Percentiles rank a stretch among this genome's conserved stretches.
phyloP scores from a whole-genome alignment of 2,329 filamentous ascomycete species.

The Bipolaris bicolor region DNA sequence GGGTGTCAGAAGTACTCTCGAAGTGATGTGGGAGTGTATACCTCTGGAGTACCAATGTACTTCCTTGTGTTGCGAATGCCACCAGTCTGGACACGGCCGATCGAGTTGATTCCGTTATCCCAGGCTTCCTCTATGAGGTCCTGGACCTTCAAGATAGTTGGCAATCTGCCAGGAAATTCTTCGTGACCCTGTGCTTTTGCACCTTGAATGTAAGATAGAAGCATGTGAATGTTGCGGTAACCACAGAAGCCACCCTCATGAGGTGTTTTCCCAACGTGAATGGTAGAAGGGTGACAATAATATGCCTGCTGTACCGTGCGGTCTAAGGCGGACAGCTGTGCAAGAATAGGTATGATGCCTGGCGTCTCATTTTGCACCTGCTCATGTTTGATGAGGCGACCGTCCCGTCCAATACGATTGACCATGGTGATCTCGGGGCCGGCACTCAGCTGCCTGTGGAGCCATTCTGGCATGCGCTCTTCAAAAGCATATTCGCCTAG shows the following conservation, averaged over 20 bases:
- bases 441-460: constrained; percentile 50
- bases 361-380: constrained; percentile 54
- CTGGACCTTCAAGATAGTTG: constrained; percentile 81
- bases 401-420: constrained; percentile 52
- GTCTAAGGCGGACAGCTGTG: constrained; percentile 64
- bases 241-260: constrained; percentile 93
- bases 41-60: constrained; percentile 93
- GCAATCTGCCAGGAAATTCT: constrained; percentile 66
- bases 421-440: constrained; percentile 49
- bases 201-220: constrained; percentile 77
- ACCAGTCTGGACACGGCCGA: constrained; percentile 80
- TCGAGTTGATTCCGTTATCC: constrained; percentile 80
- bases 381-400: constrained; percentile 50
- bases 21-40: constrained; percentile 45
- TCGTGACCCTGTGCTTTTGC: constrained; percentile 63
- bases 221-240: constrained; percentile 93
- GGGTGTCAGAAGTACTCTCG: constrained; percentile 16
- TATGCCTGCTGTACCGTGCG: constrained; percentile 71
- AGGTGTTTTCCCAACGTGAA: constrained; percentile 79
- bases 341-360: constrained; percentile 54
- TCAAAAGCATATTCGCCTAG: constrained; percentile 58
- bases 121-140: constrained; percentile 86
- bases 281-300: constrained; percentile 75
- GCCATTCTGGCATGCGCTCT: constrained; percentile 53
- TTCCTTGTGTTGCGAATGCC: constrained; percentile 88